These are phyloP conservation scores for Diaporthe citrichinensis DNA, from an alignment of 2,329 filamentous ascomycete genomes.

Conservation along the genomic window DNA sequence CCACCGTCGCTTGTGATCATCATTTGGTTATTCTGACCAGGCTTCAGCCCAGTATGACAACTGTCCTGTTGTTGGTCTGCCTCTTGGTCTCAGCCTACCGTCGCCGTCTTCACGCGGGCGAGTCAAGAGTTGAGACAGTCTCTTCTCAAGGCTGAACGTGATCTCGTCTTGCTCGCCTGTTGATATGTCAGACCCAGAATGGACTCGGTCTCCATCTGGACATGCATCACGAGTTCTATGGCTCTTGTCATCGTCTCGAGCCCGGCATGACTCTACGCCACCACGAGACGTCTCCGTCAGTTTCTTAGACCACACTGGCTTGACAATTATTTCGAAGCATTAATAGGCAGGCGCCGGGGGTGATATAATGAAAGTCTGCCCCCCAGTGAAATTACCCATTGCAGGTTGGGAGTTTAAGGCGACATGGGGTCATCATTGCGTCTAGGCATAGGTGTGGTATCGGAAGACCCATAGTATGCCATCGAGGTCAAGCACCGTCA, in stretches of 20 bases:
- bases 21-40: background rate
- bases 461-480: background rate
- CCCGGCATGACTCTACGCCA: background rate
- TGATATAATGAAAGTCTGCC: background rate
- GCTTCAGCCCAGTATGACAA: background rate
- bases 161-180: background rate
- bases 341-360: background rate
- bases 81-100: background rate
- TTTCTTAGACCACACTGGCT: background rate
- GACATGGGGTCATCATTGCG: background rate
- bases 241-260: no score
- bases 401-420: background rate
- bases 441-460: background rate
- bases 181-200: background rate
- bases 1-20: background rate
- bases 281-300: background rate
- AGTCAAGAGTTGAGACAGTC: background rate
- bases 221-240: background rate
- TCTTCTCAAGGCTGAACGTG: background rate
- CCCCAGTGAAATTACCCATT: background rate
- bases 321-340: background rate
- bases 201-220: background rate
- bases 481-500: background rate
- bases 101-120: background rate
- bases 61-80: background rate